Evolutionary conservation across 768 basidiomycete species (phyloP).

Genomic region (Termitomyces sp.): DNA sequence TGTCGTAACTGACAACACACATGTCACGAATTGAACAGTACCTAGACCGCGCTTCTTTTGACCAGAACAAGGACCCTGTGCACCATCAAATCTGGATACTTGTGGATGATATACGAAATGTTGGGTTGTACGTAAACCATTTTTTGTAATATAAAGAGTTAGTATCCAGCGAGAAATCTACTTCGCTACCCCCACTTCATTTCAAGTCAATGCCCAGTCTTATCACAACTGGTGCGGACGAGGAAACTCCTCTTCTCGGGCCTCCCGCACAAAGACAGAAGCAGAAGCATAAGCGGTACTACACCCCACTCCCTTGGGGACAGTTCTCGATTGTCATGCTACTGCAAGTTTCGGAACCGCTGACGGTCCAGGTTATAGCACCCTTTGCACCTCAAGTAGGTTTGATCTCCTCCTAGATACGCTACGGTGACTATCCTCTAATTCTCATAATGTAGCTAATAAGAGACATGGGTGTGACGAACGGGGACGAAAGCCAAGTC

Average conservation of each 20-base stretch:
- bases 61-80: too few relatives aligned
- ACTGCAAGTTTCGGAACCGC: not conserved
- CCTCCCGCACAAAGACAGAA: not conserved
- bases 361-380: not conserved
- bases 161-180: not conserved
- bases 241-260: not conserved
- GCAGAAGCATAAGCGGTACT: not conserved
- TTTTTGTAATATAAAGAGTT: too few relatives aligned
- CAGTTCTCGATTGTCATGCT: not conserved
- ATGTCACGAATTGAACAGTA: too few relatives aligned
- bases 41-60: too few relatives aligned
- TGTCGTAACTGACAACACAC: too few relatives aligned
- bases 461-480: not conserved
- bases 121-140: too few relatives aligned
- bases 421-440: not conserved
- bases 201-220: not conserved
- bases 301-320: not conserved
- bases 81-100: too few relatives aligned
- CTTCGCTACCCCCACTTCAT: not conserved
- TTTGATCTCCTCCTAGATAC: too few relatives aligned
- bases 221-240: not conserved
- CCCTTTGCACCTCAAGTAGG: not conserved
- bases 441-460: not conserved
- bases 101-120: not conserved
- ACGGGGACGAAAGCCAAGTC: not conserved